Evolutionary conservation across 805 yeast genomes (phyloP).

Genomic region (Spencermartinsiella europaea): DNA sequence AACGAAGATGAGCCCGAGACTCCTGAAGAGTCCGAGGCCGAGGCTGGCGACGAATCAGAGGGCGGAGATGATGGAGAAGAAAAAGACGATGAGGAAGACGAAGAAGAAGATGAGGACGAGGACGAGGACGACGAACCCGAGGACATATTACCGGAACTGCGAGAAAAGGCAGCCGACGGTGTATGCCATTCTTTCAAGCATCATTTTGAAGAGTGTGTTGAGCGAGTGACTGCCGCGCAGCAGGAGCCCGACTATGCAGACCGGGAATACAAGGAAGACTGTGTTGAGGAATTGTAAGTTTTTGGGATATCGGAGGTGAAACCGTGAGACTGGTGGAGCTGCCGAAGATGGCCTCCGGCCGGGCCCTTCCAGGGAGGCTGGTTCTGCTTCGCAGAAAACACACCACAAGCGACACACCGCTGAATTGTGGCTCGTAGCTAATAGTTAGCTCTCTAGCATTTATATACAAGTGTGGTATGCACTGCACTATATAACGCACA

Average conservation of each 20-base stretch:
- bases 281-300: slow-evolving; percentile 79
- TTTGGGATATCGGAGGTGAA: background rate
- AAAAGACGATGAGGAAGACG: slow-evolving; percentile 44
- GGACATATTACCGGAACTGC: slow-evolving; percentile 61
- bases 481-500: too few species aligned
- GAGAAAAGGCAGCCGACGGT: slow-evolving; percentile 64
- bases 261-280: slow-evolving; percentile 85
- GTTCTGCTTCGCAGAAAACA: too few species aligned
- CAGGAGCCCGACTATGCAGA: slow-evolving; percentile 82
- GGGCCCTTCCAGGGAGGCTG: too few species aligned
- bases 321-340: too few species aligned
- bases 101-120: slow-evolving; percentile 54
- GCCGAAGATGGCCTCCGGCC: too few species aligned
- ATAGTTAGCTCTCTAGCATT: too few species aligned
- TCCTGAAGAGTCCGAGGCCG: slow-evolving; percentile 28
- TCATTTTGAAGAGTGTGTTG: slow-evolving; percentile 92
- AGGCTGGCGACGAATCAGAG: slow-evolving; percentile 31
- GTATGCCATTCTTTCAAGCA: slow-evolving; percentile 71
- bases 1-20: slow-evolving; percentile 32
- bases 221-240: slow-evolving; percentile 84
- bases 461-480: too few species aligned
- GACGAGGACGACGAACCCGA: slow-evolving; percentile 65
- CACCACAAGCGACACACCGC: too few species aligned
- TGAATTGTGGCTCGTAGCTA: too few species aligned
- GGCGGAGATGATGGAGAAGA: slow-evolving; percentile 40